Percentiles rank a stretch among this genome's conserved stretches.
Evolutionary conservation across 139 green algal genomes (phyloP).

Genomic region (Astrephomene gubernaculifera): DNA sequence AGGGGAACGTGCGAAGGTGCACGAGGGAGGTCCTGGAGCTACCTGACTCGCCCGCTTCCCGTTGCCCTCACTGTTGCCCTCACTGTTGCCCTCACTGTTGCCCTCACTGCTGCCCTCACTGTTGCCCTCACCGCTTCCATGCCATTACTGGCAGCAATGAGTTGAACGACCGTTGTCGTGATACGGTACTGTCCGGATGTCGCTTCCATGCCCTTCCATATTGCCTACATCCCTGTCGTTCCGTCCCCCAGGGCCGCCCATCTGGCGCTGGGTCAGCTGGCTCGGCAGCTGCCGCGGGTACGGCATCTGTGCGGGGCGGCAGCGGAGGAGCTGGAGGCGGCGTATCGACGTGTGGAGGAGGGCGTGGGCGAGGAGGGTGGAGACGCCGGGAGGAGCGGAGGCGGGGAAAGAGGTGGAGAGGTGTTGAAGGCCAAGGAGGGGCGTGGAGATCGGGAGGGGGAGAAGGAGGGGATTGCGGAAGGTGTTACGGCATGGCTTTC

Average conservation of each 20-base stretch:
- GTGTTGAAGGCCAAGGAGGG: too few species aligned
- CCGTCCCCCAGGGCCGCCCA: constrained; percentile 6
- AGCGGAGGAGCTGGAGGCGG: constrained; percentile 27
- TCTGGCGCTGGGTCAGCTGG: constrained; percentile 25
- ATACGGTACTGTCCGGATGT: neutral
- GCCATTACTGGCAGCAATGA: neutral
- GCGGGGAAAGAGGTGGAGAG: neutral
- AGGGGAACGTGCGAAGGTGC: neutral
- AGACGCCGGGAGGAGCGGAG: neutral
- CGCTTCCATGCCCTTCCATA: neutral
- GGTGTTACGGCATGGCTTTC: too few species aligned
- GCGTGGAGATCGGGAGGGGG: too few species aligned
- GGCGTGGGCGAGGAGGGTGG: neutral
- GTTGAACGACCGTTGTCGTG: neutral
- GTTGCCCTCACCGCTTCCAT: neutral
- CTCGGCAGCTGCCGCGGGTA: constrained; percentile 17
- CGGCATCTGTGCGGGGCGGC: constrained; percentile 16
- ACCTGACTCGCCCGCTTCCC: neutral
- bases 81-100: too few species aligned
- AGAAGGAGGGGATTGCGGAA: too few species aligned
- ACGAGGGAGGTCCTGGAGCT: too few species aligned
- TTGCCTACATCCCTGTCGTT: neutral
- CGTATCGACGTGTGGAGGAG: neutral
- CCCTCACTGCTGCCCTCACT: too few species aligned
- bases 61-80: too few species aligned